These are phyloP conservation scores for Scutellaria barbata DNA, from an alignment of 257 asterid genomes.

Conservation along the genomic window DNA sequence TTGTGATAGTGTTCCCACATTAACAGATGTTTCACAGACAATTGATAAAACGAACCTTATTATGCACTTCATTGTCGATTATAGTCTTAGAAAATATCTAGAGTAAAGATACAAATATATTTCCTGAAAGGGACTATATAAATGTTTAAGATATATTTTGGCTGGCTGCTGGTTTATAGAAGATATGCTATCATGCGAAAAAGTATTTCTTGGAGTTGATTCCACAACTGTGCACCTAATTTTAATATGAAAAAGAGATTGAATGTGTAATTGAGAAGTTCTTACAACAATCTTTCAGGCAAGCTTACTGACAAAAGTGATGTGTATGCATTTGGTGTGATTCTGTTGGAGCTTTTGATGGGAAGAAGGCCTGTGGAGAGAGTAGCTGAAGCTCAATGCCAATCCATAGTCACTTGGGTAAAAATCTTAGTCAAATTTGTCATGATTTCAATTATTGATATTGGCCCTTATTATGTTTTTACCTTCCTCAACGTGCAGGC, in stretches of 20 bases:
- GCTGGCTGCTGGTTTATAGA: background rate
- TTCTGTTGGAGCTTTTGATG: slow-evolving; percentile 87
- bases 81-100: background rate
- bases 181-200: background rate
- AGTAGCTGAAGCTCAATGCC: slow-evolving; percentile 68
- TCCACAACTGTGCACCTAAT: too few relatives aligned
- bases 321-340: slow-evolving; percentile 90
- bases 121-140: background rate
- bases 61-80: background rate
- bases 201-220: too few relatives aligned
- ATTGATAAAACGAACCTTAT: background rate
- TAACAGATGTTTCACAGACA: background rate
- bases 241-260: background rate
- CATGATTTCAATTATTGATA: background rate
- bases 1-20: background rate
- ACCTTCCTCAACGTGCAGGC: slow-evolving; percentile 60
- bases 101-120: background rate
- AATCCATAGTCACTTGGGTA: slow-evolving; percentile 93
- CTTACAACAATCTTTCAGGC: slow-evolving; percentile 50
- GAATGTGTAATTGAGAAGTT: background rate
- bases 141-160: background rate
- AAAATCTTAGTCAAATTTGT: slow-evolving; percentile 3
- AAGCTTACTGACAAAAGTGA: slow-evolving; percentile 95
- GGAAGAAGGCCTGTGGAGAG: slow-evolving; percentile 89
- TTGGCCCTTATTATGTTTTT: slow-evolving; percentile 13